phyloP scores from a whole-genome alignment of 2,329 filamentous ascomycete genomes.

The Immersiporthe knoxdaviesiana region DNA sequence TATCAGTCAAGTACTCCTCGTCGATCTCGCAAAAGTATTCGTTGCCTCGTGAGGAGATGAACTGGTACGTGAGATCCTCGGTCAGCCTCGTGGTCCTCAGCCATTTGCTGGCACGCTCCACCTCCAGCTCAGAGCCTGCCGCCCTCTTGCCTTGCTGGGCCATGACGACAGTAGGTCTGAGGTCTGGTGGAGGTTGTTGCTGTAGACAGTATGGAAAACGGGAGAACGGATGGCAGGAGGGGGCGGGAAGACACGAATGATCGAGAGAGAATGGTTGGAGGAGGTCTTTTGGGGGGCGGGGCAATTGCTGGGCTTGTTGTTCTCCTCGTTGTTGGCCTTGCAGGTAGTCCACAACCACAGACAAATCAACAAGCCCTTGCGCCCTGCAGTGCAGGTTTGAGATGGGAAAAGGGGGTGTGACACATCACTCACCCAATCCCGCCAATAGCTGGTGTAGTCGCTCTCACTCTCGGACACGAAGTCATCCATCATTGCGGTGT shows the following conservation, averaged over 20 bases:
- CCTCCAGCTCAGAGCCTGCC: neutral
- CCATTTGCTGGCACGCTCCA: neutral
- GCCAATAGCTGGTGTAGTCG: conserved; percentile 99
- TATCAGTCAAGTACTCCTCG: conserved; percentile 96
- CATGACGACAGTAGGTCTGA: conserved; percentile 1
- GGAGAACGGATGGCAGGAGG: neutral
- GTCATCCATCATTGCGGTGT: conserved; percentile 75
- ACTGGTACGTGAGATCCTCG: conserved; percentile 58
- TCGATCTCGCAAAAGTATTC: conserved; percentile 99
- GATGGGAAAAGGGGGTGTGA: neutral
- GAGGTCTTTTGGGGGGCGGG: neutral
- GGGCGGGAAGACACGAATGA: neutral
- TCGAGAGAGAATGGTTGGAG: neutral
- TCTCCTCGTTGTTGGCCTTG: neutral
- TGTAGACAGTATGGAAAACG: neutral
- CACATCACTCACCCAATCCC: conserved; percentile 84
- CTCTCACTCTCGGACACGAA: conserved; percentile 98
- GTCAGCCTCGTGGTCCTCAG: conserved; percentile 19
- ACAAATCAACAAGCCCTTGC: neutral
- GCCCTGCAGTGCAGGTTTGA: neutral
- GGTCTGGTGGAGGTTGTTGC: neutral
- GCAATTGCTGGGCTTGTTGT: conserved; percentile 7
- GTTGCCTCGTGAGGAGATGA: conserved; percentile 95
- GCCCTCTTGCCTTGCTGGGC: conserved; percentile 12
- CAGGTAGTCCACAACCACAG: conserved; percentile 14